Percentiles rank a stretch among this genome's conserved stretches.
Evolutionary conservation across 495 filamentous ascomycete genomes (phyloP).

Genomic region (Pyrenopolyporus hunteri): DNA sequence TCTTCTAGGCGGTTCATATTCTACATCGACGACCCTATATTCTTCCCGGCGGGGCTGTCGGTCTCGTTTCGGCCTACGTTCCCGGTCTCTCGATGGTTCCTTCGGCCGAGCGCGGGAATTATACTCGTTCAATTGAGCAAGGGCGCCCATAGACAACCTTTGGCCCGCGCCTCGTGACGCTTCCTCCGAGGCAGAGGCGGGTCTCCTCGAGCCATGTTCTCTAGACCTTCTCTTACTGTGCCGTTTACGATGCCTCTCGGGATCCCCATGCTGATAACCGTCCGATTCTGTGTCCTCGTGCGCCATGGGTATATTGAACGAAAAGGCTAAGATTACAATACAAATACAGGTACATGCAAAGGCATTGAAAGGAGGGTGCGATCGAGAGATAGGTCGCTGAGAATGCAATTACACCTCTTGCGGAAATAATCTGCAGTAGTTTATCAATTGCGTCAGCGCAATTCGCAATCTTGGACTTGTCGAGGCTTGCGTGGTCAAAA

Average conservation of each 20-base stretch:
- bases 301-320: constrained; percentile 31
- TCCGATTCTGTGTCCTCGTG: constrained; percentile 42
- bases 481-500: constrained; percentile 15
- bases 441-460: constrained; percentile 26
- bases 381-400: neutral
- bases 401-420: constrained; percentile 24
- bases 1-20: constrained; percentile 34
- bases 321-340: neutral
- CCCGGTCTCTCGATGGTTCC: constrained; percentile 35
- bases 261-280: constrained; percentile 38
- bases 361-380: neutral
- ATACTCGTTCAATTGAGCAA: constrained; percentile 66
- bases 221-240: constrained; percentile 39
- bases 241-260: constrained; percentile 34
- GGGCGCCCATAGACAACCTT: constrained; percentile 59
- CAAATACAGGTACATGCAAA: constrained; percentile 8
- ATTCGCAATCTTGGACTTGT: constrained; percentile 17
- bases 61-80: constrained; percentile 31
- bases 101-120: constrained; percentile 48
- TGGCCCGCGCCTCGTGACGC: constrained; percentile 28
- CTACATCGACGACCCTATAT: constrained; percentile 29
- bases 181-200: constrained; percentile 26
- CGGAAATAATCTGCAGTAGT: constrained; percentile 33
- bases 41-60: constrained; percentile 25
- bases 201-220: constrained; percentile 31